These are phyloP conservation scores for Stylonectria norvegica DNA, from an alignment of 2,329 filamentous ascomycete species.

Conservation along the genomic window DNA sequence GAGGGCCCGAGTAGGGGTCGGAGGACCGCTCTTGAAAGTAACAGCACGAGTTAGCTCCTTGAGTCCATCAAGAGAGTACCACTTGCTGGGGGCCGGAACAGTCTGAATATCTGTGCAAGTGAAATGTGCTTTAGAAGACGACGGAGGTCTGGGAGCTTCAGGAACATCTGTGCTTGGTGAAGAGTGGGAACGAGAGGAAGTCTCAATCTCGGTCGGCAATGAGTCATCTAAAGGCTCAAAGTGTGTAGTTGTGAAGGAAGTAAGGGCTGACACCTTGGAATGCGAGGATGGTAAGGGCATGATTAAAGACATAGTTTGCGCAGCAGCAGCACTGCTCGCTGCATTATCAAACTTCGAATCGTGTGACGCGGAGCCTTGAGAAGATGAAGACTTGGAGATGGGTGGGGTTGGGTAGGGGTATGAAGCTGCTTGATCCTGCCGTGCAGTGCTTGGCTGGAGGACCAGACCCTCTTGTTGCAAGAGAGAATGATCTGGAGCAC, in stretches of 20 bases:
- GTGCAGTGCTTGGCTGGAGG: constrained; percentile 21
- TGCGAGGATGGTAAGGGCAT: constrained; percentile 17
- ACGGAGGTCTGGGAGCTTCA: constrained; percentile 19
- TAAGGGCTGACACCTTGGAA: constrained; percentile 20
- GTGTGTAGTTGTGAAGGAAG: constrained; percentile 27
- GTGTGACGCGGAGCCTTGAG: constrained; percentile 30
- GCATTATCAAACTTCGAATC: constrained; percentile 24
- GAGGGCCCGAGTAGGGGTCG: constrained; percentile 84
- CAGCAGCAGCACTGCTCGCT: constrained; percentile 20
- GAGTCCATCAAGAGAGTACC: constrained; percentile 64
- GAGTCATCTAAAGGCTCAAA: constrained; percentile 24
- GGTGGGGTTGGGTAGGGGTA: constrained; percentile 56
- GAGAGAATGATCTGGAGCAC: constrained; percentile 19
- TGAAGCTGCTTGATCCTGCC: constrained; percentile 22
- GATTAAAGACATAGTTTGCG: constrained; percentile 19
- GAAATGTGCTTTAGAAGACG: constrained; percentile 42
- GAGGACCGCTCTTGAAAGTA: constrained; percentile 82
- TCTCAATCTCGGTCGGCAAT: constrained; percentile 20
- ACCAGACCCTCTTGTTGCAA: constrained; percentile 24
- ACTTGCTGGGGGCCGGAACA: constrained; percentile 45
- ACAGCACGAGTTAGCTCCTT: constrained; percentile 81
- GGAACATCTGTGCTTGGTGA: constrained; percentile 12
- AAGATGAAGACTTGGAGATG: constrained; percentile 46
- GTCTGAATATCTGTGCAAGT: constrained; percentile 41
- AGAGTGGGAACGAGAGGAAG: constrained; percentile 7